Evolutionary conservation across 2,329 filamentous ascomycete genomes (phyloP), one percentile per base, ranked within the genome.

Genomic region (Chrysosporium keratinophilum): DNA sequence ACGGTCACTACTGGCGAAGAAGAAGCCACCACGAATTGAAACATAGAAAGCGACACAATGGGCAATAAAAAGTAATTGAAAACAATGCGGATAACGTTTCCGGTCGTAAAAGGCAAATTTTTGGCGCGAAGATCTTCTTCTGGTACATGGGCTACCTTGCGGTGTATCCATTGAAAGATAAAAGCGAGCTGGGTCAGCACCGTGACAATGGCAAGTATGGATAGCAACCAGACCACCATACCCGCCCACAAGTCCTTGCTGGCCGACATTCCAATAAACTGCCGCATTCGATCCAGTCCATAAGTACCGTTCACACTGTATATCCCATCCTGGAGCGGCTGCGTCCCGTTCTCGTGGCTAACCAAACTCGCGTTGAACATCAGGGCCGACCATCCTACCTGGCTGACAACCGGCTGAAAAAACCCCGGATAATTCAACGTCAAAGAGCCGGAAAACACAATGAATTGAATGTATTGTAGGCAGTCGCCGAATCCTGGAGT

Each of bases 401-500:
- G 87, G 68, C 90, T 95, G 54, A 91, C 81, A 6, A 88, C 85
- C 3, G 93, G 93, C 66, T 95, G 91, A 67, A 89, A 98, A 66
- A 87, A 98, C 10, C 93, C 93, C 0, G 93, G 93, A 64, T 97
- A 98, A 60, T 84, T 82, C 58, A 98, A 75, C 6, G 85, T 88
- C 55, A 98, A 75, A 37, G 85, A 84, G n/a, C 91, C 91, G 0
- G 89, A 93, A 55, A 98, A 73, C 19, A 87, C 84, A 52, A 93
- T 78, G 62, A 95, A 98, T 66, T 98, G 93, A 15, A 98, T 87
- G 67, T 98, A 97, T 69, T 97, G 90, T 53, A 98, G 76, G 64
- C 93, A 98, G 66, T 98, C 93, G 5, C 88, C 89, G 66, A 98
- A 97, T 0, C 93, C 93, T 4, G 93, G 93, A 0, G 93, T 98